These are phyloP conservation scores for Diaporthe destruens DNA, from an alignment of 2,329 filamentous ascomycete species.

Conservation along the genomic window DNA sequence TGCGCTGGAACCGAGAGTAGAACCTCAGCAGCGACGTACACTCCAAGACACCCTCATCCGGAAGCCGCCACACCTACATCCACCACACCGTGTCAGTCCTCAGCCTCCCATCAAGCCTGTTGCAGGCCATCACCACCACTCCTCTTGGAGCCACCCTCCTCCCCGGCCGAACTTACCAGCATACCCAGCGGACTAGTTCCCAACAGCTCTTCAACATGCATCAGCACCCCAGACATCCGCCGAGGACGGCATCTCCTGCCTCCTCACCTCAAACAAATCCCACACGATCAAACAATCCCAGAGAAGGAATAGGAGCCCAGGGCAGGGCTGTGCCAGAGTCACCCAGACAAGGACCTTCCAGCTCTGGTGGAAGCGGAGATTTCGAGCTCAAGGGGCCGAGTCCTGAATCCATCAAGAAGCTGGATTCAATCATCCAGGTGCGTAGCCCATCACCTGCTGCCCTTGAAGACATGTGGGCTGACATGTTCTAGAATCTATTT, in stretches of 20 bases:
- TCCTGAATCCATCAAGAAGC: constrained; percentile 79
- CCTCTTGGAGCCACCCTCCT: background rate
- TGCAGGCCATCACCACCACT: background rate
- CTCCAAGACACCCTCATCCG: constrained; percentile 9
- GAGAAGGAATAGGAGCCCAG: constrained; percentile 66
- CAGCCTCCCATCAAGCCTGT: background rate
- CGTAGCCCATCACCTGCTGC: constrained; percentile 19
- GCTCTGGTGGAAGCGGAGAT: constrained; percentile 64
- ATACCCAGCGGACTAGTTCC: constrained; percentile 26
- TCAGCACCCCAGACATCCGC: constrained; percentile 85
- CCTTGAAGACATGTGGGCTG: constrained; percentile 34
- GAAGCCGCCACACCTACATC: background rate
- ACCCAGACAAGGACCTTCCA: constrained; percentile 59
- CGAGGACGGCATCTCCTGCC: constrained; percentile 79
- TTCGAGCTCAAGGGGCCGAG: constrained; percentile 63
- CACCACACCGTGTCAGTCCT: background rate
- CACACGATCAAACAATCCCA: constrained; percentile 78
- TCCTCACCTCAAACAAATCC: constrained; percentile 79
- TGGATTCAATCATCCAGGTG: constrained; percentile 95
- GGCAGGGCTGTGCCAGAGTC: constrained; percentile 54
- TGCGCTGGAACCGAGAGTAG: constrained; percentile 51
- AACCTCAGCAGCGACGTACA: constrained; percentile 39
- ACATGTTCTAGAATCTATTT: constrained; percentile 82
- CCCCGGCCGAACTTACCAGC: constrained; percentile 35
- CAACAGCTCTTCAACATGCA: constrained; percentile 73